A percentile compares a stretch with the other conserved stretches of the same genome.
phyloP scores from a whole-genome alignment of 768 basidiomycete genomes.

The Flagelloscypha sp. region DNA sequence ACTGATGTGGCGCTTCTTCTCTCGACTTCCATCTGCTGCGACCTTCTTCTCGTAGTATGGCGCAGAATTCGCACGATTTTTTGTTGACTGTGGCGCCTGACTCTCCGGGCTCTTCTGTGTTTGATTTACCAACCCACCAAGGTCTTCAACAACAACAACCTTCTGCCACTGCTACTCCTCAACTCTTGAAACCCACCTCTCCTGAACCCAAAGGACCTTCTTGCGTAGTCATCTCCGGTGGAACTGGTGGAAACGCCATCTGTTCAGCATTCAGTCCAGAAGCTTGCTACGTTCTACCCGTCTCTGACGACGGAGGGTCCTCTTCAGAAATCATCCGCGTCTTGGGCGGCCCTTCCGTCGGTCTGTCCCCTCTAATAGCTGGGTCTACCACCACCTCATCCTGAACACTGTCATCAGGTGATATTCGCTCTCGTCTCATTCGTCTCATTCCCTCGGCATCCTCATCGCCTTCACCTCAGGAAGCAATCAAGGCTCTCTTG shows the following conservation, averaged over 20 bases:
- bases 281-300: constrained; percentile 81
- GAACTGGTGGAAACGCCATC: constrained; percentile 91
- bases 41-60: no score
- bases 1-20: no score
- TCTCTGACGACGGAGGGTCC: constrained; percentile 93
- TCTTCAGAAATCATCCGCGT: constrained; percentile 93
- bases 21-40: no score
- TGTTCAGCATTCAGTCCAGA: constrained; percentile 69
- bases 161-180: constrained; percentile 3
- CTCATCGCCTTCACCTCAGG: constrained; percentile 50
- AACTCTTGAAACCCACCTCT: constrained; percentile 1
- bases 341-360: constrained; percentile 79
- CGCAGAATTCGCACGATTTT: no score
- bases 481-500: constrained; percentile 69
- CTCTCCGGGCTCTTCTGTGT: constrained; percentile 67
- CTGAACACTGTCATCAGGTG: constrained; percentile 40
- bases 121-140: constrained; percentile 56
- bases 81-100: no score
- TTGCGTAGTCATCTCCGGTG: constrained; percentile 79
- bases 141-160: constrained; percentile 6
- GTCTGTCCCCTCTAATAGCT: constrained; percentile 26
- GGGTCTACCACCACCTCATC: constrained; percentile 7
- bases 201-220: constrained; percentile 23
- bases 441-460: constrained; percentile 72
- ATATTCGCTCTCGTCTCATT: constrained; percentile 82